A percentile compares a stretch with the other conserved stretches of the same genome.
phyloP scores from a whole-genome alignment of 108 stramenopile species.

The Stephanodiscus triporus region DNA sequence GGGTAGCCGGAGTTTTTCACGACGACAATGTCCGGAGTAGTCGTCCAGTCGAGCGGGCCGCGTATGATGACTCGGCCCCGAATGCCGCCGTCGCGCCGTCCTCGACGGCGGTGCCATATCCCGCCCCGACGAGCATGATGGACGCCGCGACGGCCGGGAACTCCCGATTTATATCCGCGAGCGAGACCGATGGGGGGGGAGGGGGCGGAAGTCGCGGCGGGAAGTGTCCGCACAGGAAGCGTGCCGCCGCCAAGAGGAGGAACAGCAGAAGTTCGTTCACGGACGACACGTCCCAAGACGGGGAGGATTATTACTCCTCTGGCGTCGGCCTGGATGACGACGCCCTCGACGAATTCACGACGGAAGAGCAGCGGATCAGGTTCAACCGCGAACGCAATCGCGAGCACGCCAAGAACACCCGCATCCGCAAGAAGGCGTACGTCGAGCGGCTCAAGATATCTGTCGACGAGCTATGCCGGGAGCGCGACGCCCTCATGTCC shows the following conservation, averaged over 20 bases:
- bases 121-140: slow-evolving; percentile 3
- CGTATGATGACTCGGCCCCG: not conserved
- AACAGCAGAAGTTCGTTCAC: not conserved
- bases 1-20: no score
- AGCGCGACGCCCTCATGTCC: slow-evolving; percentile 76
- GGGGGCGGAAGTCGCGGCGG: not conserved
- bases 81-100: not conserved
- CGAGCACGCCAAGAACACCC: slow-evolving; percentile 96
- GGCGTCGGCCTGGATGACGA: slow-evolving; percentile 25
- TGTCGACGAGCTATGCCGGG: slow-evolving; percentile 87
- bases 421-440: slow-evolving; percentile 96
- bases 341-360: slow-evolving; percentile 31
- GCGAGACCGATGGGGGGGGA: slow-evolving; percentile 76
- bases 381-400: slow-evolving; percentile 94
- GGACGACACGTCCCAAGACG: not conserved
- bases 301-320: not conserved
- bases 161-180: slow-evolving; percentile 63
- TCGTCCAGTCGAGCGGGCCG: not conserved
- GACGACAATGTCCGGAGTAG: no score
- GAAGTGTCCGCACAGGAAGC: not conserved
- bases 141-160: slow-evolving; percentile 12
- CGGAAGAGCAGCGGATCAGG: slow-evolving; percentile 65
- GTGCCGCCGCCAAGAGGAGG: slow-evolving; percentile 1
- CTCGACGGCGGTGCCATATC: not conserved
- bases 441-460: slow-evolving; percentile 91